Base-by-base conservation (phyloP, 2,329 filamentous ascomycete species). In the Sporothrix sp. region DNA sequence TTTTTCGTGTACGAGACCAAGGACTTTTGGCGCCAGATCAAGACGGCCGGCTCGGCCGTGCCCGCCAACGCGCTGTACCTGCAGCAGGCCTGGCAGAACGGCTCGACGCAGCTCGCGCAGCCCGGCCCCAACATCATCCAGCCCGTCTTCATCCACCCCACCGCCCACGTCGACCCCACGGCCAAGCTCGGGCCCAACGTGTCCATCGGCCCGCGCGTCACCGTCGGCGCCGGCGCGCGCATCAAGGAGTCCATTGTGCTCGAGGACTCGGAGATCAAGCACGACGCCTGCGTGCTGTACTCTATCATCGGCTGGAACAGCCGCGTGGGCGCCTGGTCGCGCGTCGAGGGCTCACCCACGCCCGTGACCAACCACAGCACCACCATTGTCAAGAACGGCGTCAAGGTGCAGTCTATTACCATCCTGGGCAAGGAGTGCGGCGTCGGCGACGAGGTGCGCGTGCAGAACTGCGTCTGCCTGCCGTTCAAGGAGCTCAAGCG, bases 1-100 rank as follows among this genome's bases (percentile, higher is more conserved):
- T 98, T 98, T 75, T 97, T 89, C 70, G 93, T 97, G 28, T 86
- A 95, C 67, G 93, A 98, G 74, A 97, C 91, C 58, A 95, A 94
- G 73, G 93, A 97, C 68, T 98, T 98, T 70, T 98, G 93, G 93
- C 88, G 93, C 61, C 93, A 98, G 75, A 97, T 98, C 79, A 98
- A 98, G 79, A 96, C 93, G 2, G 93, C 93, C 54, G 93, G 93
- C 54, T 97, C 91, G 6, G 93, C 93, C 45, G 89, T 98, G 25
- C 93, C 93, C 14, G 93, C 93, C 56, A 97, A 97, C 63, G 93
- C 93, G 13, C 79, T 98, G 30, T 98, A 98, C 71, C 81, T 98
- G 50, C 88, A 94, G 66, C 88, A 96, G 73, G 91, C 93, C 18
- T 85, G 85, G 74, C 91, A 97, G 70, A 78, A 75, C 39, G 81